Conservation (phyloP, 257 asterid genomes). For the Nicotiana obtusifolia region DNA sequence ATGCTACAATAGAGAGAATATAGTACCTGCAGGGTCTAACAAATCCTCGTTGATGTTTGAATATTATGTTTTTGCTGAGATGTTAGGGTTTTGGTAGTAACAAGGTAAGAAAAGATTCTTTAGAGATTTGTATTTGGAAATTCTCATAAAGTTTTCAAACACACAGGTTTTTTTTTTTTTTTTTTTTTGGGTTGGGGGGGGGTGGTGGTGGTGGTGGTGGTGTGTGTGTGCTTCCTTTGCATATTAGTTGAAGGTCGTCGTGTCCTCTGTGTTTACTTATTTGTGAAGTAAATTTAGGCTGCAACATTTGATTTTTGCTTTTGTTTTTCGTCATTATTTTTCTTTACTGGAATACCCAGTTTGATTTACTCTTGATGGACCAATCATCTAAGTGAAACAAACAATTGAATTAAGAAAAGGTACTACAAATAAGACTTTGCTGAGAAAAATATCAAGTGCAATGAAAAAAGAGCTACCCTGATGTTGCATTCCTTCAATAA, state of each 20-base stretch:
- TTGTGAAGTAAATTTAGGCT: too few species aligned
- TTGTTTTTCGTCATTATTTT: too few species aligned
- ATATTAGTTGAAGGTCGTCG: too few species aligned
- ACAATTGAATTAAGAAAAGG: not conserved
- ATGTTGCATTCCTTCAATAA: not conserved
- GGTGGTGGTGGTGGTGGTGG: too few species aligned
- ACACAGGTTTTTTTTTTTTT: too few species aligned
- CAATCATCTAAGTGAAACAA: not conserved
- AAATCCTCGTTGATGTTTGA: not conserved
- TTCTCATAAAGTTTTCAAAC: too few species aligned
- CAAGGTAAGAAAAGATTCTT: not conserved
- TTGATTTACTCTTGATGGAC: not conserved
- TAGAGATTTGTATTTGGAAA: too few species aligned
- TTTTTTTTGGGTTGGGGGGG: too few species aligned
- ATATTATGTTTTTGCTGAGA: not conserved
- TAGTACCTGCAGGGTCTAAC: not conserved
- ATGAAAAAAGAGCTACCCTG: not conserved
- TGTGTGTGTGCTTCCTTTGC: too few species aligned
- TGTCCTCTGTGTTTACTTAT: too few species aligned
- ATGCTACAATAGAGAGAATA: not conserved
- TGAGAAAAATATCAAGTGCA: not conserved
- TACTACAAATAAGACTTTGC: not conserved
- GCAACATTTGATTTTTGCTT: too few species aligned
- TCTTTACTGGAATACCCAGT: not conserved
- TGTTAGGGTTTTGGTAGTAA: not conserved